Percentiles rank a stretch among this genome's conserved stretches.
Evolutionary conservation across 148 eudicot species (phyloP).

Genomic region (Amaranthus palmeri): DNA sequence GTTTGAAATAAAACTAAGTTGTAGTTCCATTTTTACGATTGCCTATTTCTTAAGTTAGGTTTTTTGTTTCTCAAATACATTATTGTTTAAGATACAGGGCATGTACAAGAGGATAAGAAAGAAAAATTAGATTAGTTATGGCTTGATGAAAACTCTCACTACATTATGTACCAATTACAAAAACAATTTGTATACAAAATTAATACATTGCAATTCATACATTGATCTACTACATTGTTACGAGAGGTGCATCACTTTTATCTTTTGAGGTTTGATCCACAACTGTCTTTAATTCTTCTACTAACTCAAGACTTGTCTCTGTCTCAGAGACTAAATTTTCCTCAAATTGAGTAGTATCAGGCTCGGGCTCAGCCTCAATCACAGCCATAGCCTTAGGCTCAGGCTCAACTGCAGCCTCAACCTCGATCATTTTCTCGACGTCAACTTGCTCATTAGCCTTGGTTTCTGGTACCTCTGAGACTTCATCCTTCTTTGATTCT

Average conservation of each 20-base stretch:
- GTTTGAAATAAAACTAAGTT: too few relatives aligned
- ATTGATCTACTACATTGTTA: conserved; percentile 27
- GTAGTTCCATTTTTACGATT: too few relatives aligned
- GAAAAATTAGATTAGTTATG: not conserved
- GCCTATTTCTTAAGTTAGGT: too few relatives aligned
- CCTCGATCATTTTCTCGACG: conserved; percentile 9
- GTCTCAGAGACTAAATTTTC: conserved; percentile 12
- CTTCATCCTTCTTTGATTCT: conserved; percentile 16
- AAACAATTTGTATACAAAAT: conserved; percentile 2
- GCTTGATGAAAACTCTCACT: conserved; percentile 21
- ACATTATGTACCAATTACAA: conserved; percentile 24
- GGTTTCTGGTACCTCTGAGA: conserved; percentile 16
- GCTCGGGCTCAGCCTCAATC: not conserved
- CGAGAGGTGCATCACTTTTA: conserved; percentile 45
- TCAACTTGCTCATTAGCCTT: conserved; percentile 21
- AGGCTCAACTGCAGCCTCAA: conserved; percentile 27
- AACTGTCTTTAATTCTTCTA: conserved; percentile 25
- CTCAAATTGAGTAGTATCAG: not conserved
- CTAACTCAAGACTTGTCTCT: conserved; percentile 18
- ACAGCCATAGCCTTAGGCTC: conserved; percentile 19
- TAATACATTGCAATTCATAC: not conserved
- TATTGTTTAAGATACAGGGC: too few relatives aligned
- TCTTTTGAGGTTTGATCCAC: conserved; percentile 34
- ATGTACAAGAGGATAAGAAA: conserved; percentile 5
- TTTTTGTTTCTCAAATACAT: too few relatives aligned